Evolutionary conservation across 768 basidiomycete genomes (phyloP), one percentile per base, ranked within the genome.

Genomic region (Ramaria sp.): DNA sequence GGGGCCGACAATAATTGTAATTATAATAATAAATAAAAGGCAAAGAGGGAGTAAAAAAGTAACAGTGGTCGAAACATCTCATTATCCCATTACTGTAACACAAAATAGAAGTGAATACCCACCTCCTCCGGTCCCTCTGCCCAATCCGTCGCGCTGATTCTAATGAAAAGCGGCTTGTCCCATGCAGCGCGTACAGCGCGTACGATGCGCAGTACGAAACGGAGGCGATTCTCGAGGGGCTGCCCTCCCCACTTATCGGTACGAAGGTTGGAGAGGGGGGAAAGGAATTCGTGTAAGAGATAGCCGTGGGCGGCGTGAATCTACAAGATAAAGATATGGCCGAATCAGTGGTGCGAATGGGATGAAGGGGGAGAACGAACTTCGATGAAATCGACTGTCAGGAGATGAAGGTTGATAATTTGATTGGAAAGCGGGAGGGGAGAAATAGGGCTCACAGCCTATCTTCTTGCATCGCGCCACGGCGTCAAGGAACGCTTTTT

Each of bases 291-390:
- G 64, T 81, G 77, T 1, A 83, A 30, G n/a, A 86, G 75, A 62
- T 84, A 83, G 28, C 78, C 85, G 62, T 89, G 85, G 2, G 85
- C 86, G 7, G 66, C 77, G 62, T 88, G 86, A 16, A 88, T 60
- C 58, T 55, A 8, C 9, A 28, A 25, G 24, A 22, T 3, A n/a
- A 0, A 42, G 52, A 15, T 7, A 16, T 50, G 8, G 53, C 20
- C 49, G 53, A 38, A 18, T 37, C 6, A 15, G 36, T 48, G 7
- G 13, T 8, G 32, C 8, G 8, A 34, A 34, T 9, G 3, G 7
- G 3, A 3, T 10, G 37, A 24, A 48, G 72, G 37, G 43, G 20
- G 38, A 54, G 18, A 36, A 49, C 8, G 28, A 34, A 34, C 32
- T 34, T 34, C 32, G 32, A 34, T 34, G 7, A 34, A 34, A 34